Base-by-base conservation (phyloP, 73 alveolate species). In the Effrenium voratum region DNA sequence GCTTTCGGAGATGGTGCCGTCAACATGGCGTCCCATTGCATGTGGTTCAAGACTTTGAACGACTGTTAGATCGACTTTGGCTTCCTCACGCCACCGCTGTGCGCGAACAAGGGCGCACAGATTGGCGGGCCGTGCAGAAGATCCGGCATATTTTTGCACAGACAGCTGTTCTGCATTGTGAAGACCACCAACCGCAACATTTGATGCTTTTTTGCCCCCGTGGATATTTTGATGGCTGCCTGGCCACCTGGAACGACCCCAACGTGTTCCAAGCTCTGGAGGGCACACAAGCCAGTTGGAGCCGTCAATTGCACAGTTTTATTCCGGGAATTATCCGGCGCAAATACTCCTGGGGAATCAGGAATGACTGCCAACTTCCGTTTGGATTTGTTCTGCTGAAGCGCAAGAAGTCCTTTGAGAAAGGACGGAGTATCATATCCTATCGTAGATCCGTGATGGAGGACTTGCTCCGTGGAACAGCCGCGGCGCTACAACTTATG, bases 391-490 rank as follows among this genome's bases (percentile, higher is more conserved):
- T 68, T 45, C 34, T 68, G 30, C 80, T 68, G 46, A 68, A 68
- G 19, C 46, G 34, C 24, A 68, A 68, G 80, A 68, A 68, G 19
- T 43, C 30, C 43, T 68, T 32, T n/a, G 19, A 24, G 32, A 68
- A 68, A n/a, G 80, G 80, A 5, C 44, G 80, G 13, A 68, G 80
- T n/a, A 45, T 68, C 80, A 68, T 68, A n/a, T 43, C 80, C 32
- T 68, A 68, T 45, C 30, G 34, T 22, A 16, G 80, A 43, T n/a
- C 46, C 5, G 34, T 68, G 5, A 68, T 45, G 19, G 80, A 68
- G 24, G 3, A 30, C 2, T n/a, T 68, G 6, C 80, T n/a, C 26
- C 80, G 80, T 68, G 80, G 46, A 2, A 30, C 80, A 4, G 80
- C 80, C 46, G 30, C 80, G 5, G 80, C 80, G 5, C 30, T 68